Evolutionary conservation across 108 stramenopile genomes (phyloP).

Genomic region (Pseudonitzschia multistriata): DNA sequence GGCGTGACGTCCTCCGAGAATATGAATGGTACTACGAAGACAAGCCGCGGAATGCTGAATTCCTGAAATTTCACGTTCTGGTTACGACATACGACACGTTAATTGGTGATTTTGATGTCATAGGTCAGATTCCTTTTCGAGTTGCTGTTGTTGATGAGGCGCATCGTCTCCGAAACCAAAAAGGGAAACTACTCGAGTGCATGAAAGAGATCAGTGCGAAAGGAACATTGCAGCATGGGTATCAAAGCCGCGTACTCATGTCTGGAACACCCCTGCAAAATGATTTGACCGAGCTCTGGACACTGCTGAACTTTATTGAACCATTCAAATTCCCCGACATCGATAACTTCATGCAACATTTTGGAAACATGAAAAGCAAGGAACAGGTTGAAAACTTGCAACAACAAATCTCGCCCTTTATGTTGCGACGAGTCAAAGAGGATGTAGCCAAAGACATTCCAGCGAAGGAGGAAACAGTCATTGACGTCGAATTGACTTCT

Average conservation of each 20-base stretch:
- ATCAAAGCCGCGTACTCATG: conserved; percentile 95
- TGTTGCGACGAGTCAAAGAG: conserved; percentile 96
- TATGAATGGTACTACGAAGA: conserved; percentile 98
- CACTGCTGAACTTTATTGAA: conserved; percentile 96
- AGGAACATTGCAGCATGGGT: conserved; percentile 85
- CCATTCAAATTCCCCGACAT: conserved; percentile 89
- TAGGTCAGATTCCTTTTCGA: conserved; percentile 87
- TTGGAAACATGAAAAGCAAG: conserved; percentile 89
- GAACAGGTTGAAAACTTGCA: conserved; percentile 93
- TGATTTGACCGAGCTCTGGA: conserved; percentile 96
- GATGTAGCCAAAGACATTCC: conserved; percentile 99
- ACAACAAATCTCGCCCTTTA: conserved; percentile 91
- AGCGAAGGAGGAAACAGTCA: conserved; percentile 97
- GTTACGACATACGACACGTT: conserved; percentile 94
- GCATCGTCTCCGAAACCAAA: conserved; percentile 92
- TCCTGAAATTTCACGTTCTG: conserved; percentile 92
- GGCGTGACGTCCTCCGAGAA: conserved; percentile 95
- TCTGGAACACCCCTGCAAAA: conserved; percentile 99
- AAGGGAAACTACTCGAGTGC: conserved; percentile 92
- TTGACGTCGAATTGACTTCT: conserved; percentile 98
- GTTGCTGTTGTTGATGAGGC: conserved; percentile 97
- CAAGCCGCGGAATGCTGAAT: conserved; percentile 93
- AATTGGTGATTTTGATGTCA: conserved; percentile 86
- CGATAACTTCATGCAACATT: conserved; percentile 86
- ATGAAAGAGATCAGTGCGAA: conserved; percentile 89